Conservation (phyloP, 1,284 basidiomycete genomes). For the Pterula multifida region DNA sequence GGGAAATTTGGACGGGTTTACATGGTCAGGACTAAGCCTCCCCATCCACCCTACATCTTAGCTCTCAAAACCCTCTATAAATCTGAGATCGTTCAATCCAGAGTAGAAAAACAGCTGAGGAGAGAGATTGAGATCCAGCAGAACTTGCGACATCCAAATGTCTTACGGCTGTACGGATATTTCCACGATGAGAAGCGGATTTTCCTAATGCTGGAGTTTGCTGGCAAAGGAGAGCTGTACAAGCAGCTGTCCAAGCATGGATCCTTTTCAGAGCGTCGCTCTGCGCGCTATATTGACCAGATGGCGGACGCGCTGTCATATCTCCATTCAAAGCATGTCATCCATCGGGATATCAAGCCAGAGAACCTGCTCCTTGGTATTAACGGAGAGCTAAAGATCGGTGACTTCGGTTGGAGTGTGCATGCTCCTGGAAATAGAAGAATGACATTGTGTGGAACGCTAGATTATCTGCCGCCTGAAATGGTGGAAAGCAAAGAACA, state of each 20-base stretch:
- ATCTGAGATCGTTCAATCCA: slow-evolving; percentile 81
- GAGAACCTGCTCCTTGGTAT: slow-evolving; percentile 94
- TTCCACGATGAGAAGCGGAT: slow-evolving; percentile 98
- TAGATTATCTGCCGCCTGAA: slow-evolving; percentile 97
- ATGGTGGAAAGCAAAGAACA: slow-evolving; percentile 93
- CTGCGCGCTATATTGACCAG: slow-evolving; percentile 88
- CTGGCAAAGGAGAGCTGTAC: slow-evolving; percentile 92
- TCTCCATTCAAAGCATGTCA: slow-evolving; percentile 93
- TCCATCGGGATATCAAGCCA: slow-evolving; percentile 98
- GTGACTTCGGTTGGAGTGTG: slow-evolving; percentile 98
- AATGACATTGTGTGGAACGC: slow-evolving; percentile 86
- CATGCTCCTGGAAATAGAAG: slow-evolving; percentile 89
- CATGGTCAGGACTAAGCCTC: slow-evolving; percentile 88
- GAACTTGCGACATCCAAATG: slow-evolving; percentile 92
- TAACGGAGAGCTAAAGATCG: slow-evolving; percentile 96
- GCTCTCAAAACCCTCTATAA: slow-evolving; percentile 98
- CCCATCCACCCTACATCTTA: slow-evolving; percentile 79
- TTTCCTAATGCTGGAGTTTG: slow-evolving; percentile 96
- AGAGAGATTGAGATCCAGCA: slow-evolving; percentile 99
- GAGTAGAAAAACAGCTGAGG: slow-evolving; percentile 88
- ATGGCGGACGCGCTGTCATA: slow-evolving; percentile 96
- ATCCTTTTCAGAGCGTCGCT: slow-evolving; percentile 79
- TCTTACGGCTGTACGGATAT: slow-evolving; percentile 90
- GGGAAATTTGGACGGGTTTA: slow-evolving; percentile 99
- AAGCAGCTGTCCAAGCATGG: slow-evolving; percentile 84